Percentiles rank a stretch among this genome's conserved stretches.
Conservation (phyloP, 805 yeast species). For the Sugiyamaella valdiviana region DNA sequence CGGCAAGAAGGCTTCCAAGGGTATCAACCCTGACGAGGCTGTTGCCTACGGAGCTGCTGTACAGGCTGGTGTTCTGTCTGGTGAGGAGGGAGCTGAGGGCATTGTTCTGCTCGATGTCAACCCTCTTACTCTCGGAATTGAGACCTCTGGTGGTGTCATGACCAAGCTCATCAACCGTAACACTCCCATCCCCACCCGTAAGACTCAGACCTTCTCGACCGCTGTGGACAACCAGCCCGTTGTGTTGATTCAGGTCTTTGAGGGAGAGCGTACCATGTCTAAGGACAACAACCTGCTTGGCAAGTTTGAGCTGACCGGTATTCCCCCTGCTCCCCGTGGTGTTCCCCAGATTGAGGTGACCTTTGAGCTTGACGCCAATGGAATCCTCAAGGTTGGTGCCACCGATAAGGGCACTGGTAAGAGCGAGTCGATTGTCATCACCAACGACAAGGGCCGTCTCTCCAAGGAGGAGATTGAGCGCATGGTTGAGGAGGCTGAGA, state of each 20-base stretch:
- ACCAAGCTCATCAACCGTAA: slow-evolving; percentile 91
- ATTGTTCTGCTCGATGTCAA: slow-evolving; percentile 87
- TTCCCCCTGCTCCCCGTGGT: slow-evolving; percentile 90
- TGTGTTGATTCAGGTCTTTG: slow-evolving; percentile 87
- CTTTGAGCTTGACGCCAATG: slow-evolving; percentile 82
- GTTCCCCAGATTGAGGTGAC: slow-evolving; percentile 87
- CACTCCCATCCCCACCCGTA: slow-evolving; percentile 92
- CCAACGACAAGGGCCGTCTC: slow-evolving; percentile 91
- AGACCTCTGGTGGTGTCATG: slow-evolving; percentile 97
- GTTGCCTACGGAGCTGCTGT: slow-evolving; percentile 99
- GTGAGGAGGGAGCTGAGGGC: slow-evolving; percentile 90
- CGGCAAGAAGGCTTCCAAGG: slow-evolving; percentile 94
- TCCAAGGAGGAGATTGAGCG: slow-evolving; percentile 91
- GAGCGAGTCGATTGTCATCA: slow-evolving; percentile 82
- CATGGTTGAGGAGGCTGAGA: slow-evolving; percentile 97
- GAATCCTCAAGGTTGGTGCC: slow-evolving; percentile 80
- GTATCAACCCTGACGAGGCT: slow-evolving; percentile 99
- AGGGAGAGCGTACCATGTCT: slow-evolving; percentile 94
- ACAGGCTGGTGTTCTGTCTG: slow-evolving; percentile 95
- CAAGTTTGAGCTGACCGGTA: slow-evolving; percentile 78
- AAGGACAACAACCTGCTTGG: slow-evolving; percentile 89
- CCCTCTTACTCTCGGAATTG: slow-evolving; percentile 92
- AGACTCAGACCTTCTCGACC: slow-evolving; percentile 91
- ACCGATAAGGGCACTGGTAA: slow-evolving; percentile 93
- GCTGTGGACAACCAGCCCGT: slow-evolving; percentile 96